Evolutionary conservation across 306 rosid species (phyloP).

Genomic region (Malus orientalis): DNA sequence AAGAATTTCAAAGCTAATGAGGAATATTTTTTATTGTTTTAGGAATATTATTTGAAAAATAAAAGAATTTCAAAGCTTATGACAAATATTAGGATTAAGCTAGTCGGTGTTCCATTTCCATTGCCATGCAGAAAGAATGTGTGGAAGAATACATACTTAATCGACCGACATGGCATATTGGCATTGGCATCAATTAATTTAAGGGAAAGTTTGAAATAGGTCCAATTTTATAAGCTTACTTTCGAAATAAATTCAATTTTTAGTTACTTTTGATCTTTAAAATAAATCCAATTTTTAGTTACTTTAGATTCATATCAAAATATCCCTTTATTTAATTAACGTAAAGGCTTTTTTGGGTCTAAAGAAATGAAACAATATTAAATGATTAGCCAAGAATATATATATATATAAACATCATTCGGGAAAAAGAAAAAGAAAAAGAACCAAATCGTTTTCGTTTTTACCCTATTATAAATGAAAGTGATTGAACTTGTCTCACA

Average conservation of each 20-base stretch:
- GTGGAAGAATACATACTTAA: no score
- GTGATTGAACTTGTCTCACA: background rate
- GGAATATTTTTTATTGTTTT: background rate
- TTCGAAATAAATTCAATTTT: no score
- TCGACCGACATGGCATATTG: no score
- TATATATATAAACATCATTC: background rate
- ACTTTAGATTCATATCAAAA: no score
- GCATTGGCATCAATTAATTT: no score
- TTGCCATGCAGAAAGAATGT: no score
- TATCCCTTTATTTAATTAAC: no score
- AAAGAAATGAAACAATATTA: background rate
- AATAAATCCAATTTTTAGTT: no score
- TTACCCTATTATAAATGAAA: background rate
- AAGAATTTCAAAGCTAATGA: background rate
- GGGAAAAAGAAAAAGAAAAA: background rate
- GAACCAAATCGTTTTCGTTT: background rate
- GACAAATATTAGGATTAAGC: background rate
- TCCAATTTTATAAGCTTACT: no score
- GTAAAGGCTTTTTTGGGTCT: background rate
- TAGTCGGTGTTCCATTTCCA: background rate
- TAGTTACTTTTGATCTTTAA: no score
- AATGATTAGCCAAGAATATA: background rate
- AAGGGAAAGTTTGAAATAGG: no score
- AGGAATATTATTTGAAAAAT: background rate
- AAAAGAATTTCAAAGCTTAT: background rate